These are phyloP conservation scores for Globisporangium rhizosaccharum DNA, from an alignment of 352 stramenopile genomes.

Conservation along the genomic window DNA sequence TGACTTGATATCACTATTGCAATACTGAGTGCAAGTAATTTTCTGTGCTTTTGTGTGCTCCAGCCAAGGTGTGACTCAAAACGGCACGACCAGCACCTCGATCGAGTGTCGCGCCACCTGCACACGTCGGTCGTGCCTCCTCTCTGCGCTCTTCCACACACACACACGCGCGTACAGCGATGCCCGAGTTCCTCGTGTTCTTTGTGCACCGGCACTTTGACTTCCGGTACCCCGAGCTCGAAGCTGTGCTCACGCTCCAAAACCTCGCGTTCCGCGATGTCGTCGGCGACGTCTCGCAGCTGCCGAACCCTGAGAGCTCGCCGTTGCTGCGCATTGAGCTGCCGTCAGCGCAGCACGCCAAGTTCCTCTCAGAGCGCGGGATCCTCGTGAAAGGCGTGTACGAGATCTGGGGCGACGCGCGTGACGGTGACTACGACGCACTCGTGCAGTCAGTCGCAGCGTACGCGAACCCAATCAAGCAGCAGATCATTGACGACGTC, in stretches of 20 bases:
- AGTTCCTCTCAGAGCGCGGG: conserved; percentile 71
- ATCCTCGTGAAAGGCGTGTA: conserved; percentile 84
- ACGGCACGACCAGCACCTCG: too few relatives aligned
- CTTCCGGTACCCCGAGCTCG: conserved; percentile 78
- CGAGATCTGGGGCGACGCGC: conserved; percentile 58
- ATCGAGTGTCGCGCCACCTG: too few relatives aligned
- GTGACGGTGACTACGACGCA: conserved; percentile 32
- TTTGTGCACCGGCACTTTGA: conserved; percentile 82
- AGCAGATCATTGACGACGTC: conserved; percentile 36
- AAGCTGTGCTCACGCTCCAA: conserved; percentile 68
- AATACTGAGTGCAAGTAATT: too few relatives aligned
- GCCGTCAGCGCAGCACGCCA: conserved; percentile 51
- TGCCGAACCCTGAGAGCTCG: conserved; percentile 44
- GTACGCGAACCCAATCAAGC: conserved; percentile 34
- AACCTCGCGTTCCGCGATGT: conserved; percentile 26
- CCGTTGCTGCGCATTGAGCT: conserved; percentile 60
- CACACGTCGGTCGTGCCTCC: too few relatives aligned
- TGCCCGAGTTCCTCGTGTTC: conserved; percentile 75
- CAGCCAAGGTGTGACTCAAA: too few relatives aligned
- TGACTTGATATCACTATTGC: too few relatives aligned
- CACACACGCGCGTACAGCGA: conserved; percentile 2
- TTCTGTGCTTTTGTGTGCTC: too few relatives aligned
- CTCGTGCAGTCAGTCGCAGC: conserved; percentile 39
- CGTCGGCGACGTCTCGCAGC: conserved; percentile 23
- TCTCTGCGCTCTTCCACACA: background rate